Evolutionary conservation across 768 basidiomycete genomes (phyloP), one percentile per base, ranked within the genome.

Genomic region (Phanerochaete carnosa): DNA sequence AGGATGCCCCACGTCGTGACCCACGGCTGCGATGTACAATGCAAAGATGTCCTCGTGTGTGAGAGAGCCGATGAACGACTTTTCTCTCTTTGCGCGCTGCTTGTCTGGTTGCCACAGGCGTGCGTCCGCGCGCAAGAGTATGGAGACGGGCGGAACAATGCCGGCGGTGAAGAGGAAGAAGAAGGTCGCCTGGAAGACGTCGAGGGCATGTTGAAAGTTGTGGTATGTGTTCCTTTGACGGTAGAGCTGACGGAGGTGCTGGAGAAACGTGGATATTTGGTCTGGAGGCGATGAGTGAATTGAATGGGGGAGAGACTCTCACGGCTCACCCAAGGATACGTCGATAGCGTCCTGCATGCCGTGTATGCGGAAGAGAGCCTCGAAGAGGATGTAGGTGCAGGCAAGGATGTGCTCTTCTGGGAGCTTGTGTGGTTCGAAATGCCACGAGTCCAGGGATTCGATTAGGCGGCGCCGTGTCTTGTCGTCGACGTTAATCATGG

Each of bases 1-100:
- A 0, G 97, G 97, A 75, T 99, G 97, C 0, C 94, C 96, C 19
- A 94, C 95, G 72, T 99, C 97, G 70, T 99, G 97, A 0, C 97
- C 97, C 66, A 99, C 94, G 45, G 95, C 95, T 1, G 93, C 94
- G 57, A 99, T 79, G 67, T 89, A 90, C 15, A 98, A 74, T 1
- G 90, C 84, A 67, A 98, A 89, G 15, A 98, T 74, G 68, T 98
- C 95, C 57, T 83, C 80, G 23, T 85, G 83, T 1, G 74, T 78
- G 15, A 90, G 77, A 55, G 74, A 76, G 11, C 66, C 60, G 6
- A 71, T 53, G 5, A 68, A 63, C 2, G 68, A 64, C 19, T 54
- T 43, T 8, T 64, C 62, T 13, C 54, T 8, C 29, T 16, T n/a
- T 23, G 61, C 52, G 45, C 49, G 28, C 13, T 67, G 75, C 58